A percentile compares a stretch with the other conserved stretches of the same genome.
These are phyloP conservation scores for Cenchrus purpureus DNA, from an alignment of 176 grass and related monocot genomes.

Conservation along the genomic window DNA sequence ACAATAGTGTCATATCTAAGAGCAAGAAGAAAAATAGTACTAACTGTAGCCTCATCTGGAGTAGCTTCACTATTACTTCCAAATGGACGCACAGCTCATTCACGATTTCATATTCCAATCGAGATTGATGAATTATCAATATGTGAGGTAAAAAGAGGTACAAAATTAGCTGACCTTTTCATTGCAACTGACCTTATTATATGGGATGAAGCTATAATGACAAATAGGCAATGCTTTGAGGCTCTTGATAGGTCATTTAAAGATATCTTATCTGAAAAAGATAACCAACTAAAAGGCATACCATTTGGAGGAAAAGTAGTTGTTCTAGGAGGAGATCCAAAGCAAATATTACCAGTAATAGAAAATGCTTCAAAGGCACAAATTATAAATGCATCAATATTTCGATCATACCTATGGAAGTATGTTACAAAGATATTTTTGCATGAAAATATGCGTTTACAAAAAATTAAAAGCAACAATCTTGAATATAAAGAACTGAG, in stretches of 20 bases:
- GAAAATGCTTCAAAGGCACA: too few relatives aligned
- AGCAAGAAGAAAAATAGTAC: background rate
- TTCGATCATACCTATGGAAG: too few relatives aligned
- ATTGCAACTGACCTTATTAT: background rate
- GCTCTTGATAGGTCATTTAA: background rate
- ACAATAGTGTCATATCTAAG: background rate
- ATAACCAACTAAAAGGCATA: too few relatives aligned
- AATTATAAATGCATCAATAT: too few relatives aligned
- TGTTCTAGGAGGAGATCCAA: too few relatives aligned
- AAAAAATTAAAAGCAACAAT: too few relatives aligned
- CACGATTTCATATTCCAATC: slow-evolving; percentile 21
- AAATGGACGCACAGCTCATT: background rate
- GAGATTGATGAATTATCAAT: background rate
- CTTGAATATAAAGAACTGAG: too few relatives aligned
- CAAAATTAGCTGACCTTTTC: background rate
- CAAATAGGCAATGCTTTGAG: background rate
- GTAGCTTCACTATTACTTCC: background rate
- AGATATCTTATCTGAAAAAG: background rate
- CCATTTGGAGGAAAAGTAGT: too few relatives aligned
- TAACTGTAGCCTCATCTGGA: background rate
- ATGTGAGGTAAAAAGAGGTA: slow-evolving; percentile 3
- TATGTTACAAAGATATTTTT: too few relatives aligned
- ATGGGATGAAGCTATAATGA: slow-evolving; percentile 38
- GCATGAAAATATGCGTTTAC: too few relatives aligned
- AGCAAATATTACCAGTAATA: too few relatives aligned